A percentile compares a stretch with the other conserved stretches of the same genome.
phyloP scores from a whole-genome alignment of 2,329 filamentous ascomycete genomes.

The Colletotrichum limetticola region DNA sequence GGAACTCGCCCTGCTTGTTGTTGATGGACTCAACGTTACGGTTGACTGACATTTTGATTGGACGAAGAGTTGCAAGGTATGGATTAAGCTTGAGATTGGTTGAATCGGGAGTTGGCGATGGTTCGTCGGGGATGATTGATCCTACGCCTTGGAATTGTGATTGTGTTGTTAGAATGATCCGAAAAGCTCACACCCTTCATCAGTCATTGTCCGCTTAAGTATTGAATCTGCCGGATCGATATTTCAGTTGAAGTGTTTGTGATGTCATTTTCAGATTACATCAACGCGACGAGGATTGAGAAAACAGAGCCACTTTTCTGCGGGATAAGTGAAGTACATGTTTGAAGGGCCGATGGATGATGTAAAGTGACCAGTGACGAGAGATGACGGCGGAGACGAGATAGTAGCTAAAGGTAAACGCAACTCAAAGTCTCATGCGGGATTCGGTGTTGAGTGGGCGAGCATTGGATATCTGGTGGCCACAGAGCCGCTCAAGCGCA shows the following conservation, averaged over 20 bases:
- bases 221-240: not conserved
- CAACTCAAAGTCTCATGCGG: not conserved
- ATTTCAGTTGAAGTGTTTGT: not conserved
- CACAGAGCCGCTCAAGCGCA: not conserved
- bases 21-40: slow-evolving; percentile 63
- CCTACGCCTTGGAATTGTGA: not conserved
- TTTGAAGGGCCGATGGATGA: not conserved
- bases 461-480: not conserved
- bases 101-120: too few species aligned
- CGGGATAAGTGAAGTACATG: not conserved
- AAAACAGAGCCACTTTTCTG: slow-evolving; percentile 29
- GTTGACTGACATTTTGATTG: slow-evolving; percentile 51
- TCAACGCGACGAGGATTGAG: slow-evolving; percentile 12
- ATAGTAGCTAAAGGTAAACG: not conserved
- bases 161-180: not conserved
- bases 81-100: not conserved
- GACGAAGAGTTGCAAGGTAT: not conserved
- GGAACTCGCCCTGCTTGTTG: slow-evolving; percentile 65
- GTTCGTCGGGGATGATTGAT: not conserved
- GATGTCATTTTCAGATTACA: slow-evolving; percentile 22
- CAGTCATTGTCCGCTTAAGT: slow-evolving; percentile 5
- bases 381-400: not conserved
- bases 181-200: rapidly evolving
- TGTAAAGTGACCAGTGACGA: not conserved
- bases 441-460: slow-evolving; percentile 7